Percentiles rank a stretch among this genome's conserved stretches.
Evolutionary conservation across 306 rosid species (phyloP).

Genomic region (Parietaria judaica): DNA sequence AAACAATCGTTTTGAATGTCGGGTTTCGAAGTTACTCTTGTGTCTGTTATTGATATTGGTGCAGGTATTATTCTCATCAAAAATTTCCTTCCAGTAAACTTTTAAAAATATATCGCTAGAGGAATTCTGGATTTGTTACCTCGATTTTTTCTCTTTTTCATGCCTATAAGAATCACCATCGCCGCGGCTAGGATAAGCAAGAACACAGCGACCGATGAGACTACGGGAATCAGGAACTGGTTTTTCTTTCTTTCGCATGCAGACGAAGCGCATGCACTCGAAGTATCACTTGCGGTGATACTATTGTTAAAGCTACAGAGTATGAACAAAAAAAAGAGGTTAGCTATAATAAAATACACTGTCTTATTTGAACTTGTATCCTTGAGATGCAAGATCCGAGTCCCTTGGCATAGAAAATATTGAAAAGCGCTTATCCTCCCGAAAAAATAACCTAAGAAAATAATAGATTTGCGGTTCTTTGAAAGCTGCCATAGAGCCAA

Average conservation of each 20-base stretch:
- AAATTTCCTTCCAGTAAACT: too few relatives aligned
- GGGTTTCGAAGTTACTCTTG: background rate
- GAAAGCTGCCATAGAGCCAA: too few relatives aligned
- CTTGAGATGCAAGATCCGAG: background rate
- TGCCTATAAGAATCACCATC: background rate
- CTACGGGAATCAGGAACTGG: slow-evolving; percentile 30
- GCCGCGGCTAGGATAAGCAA: slow-evolving; percentile 13
- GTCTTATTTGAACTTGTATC: background rate
- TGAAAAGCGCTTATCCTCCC: too few relatives aligned
- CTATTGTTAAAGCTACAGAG: background rate
- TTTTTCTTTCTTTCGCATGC: slow-evolving; percentile 23
- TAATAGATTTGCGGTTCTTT: too few relatives aligned
- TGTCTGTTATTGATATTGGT: background rate
- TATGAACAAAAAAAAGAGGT: background rate
- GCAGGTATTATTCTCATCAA: too few relatives aligned
- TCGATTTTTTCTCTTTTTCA: slow-evolving; percentile 3
- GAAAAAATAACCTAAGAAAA: too few relatives aligned
- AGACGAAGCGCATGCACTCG: slow-evolving; percentile 20
- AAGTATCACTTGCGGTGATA: background rate
- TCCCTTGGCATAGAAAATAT: too few relatives aligned
- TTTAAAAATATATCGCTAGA: too few relatives aligned
- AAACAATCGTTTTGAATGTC: slow-evolving; percentile 10
- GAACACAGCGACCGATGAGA: slow-evolving; percentile 29
- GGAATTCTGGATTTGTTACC: too few relatives aligned
- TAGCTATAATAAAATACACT: background rate